Evolutionary conservation across 495 filamentous ascomycete species (phyloP).

Genomic region (Aspergillus steynii): DNA sequence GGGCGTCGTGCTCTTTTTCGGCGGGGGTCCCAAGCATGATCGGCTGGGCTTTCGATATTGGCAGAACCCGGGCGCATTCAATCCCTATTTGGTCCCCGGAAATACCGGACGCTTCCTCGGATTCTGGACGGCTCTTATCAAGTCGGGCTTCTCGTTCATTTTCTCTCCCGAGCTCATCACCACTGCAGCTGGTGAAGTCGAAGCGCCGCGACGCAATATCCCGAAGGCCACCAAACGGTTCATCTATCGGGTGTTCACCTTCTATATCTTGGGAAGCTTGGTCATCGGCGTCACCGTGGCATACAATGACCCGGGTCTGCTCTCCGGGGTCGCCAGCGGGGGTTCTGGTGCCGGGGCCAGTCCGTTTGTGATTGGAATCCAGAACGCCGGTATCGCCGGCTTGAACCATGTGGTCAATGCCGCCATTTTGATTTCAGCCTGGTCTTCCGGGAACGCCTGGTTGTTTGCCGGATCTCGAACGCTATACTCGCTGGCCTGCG

Average conservation of each 20-base stretch:
- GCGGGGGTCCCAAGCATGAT: constrained; percentile 62
- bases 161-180: constrained; percentile 73
- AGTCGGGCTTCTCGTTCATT: constrained; percentile 51
- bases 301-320: constrained; percentile 52
- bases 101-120: constrained; percentile 41
- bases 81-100: constrained; percentile 45
- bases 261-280: constrained; percentile 62
- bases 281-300: constrained; percentile 56
- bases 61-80: constrained; percentile 67
- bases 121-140: constrained; percentile 45
- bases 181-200: constrained; percentile 78
- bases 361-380: constrained; percentile 59
- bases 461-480: constrained; percentile 73
- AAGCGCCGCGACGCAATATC: constrained; percentile 72
- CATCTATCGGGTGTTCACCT: constrained; percentile 81
- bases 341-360: constrained; percentile 49
- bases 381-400: constrained; percentile 60
- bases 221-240: constrained; percentile 77
- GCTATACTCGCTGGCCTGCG: constrained; percentile 71
- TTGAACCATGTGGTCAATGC: constrained; percentile 77
- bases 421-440: constrained; percentile 65
- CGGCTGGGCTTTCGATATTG: constrained; percentile 73
- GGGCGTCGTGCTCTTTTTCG: constrained; percentile 66
- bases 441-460: constrained; percentile 73
- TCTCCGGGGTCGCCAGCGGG: constrained; percentile 46